Percentiles rank a stretch among this genome's conserved stretches.
Evolutionary conservation across 2,329 filamentous ascomycete genomes (phyloP).

Genomic region (Xylariaceae sp.): DNA sequence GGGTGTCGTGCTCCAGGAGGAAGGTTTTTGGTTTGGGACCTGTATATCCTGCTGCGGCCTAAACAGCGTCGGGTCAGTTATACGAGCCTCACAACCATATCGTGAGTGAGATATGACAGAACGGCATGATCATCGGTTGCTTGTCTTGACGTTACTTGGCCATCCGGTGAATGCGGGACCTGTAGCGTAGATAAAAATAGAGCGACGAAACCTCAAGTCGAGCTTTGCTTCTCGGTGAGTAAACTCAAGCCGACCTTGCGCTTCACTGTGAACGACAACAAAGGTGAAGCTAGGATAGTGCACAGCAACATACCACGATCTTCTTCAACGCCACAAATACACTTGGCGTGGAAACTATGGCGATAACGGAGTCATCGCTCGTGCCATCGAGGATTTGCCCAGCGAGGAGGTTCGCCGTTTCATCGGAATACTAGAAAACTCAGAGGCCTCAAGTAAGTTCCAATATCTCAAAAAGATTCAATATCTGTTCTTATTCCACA

Average conservation of each 20-base stretch:
- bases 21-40: conserved; percentile 52
- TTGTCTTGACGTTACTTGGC: neutral
- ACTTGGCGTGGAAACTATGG: conserved; percentile 69
- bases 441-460: neutral
- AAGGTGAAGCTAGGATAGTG: neutral
- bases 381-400: conserved; percentile 61
- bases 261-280: neutral
- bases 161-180: neutral
- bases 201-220: neutral
- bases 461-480: neutral
- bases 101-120: neutral
- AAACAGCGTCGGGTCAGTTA: neutral
- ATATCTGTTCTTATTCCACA: neutral
- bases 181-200: neutral
- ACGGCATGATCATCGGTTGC: neutral
- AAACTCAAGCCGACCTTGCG: neutral
- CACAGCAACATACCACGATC: conserved; percentile 47
- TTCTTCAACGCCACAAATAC: conserved; percentile 75
- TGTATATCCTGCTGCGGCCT: conserved; percentile 18
- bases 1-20: conserved; percentile 69
- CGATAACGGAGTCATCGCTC: conserved; percentile 55
- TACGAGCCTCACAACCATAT: neutral
- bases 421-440: conserved; percentile 60
- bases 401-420: conserved; percentile 62
- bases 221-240: neutral